Evolutionary conservation across 2,329 filamentous ascomycete genomes (phyloP).

Genomic region (Cladosporium halotolerans): DNA sequence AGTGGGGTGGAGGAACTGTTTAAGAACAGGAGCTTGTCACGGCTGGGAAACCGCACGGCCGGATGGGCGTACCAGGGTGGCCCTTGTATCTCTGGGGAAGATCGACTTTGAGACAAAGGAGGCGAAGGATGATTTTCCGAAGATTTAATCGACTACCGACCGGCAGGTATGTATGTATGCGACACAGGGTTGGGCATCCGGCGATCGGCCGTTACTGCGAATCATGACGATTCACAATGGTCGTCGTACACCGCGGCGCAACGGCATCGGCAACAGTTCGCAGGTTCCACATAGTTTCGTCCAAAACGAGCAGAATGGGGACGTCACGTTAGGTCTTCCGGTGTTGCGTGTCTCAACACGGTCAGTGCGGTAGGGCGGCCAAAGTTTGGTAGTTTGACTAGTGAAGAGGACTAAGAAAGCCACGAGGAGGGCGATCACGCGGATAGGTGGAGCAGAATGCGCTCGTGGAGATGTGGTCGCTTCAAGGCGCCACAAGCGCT

Average conservation of each 20-base stretch:
- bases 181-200: no score
- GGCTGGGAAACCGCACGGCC: not conserved
- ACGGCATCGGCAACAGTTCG: not conserved
- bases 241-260: not conserved
- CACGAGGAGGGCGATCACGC: not conserved
- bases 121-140: no score
- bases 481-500: not conserved
- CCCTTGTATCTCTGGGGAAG: constrained; percentile 6
- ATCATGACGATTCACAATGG: no score
- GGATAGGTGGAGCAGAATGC: no score
- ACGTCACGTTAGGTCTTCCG: not conserved
- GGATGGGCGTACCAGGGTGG: not conserved
- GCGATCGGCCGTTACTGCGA: no score
- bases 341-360: constrained; percentile 1
- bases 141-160: no score
- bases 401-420: not conserved
- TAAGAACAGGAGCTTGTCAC: not conserved
- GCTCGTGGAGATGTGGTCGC: no score
- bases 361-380: not conserved
- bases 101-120: no score
- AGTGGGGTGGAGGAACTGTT: not conserved
- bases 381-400: not conserved
- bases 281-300: not conserved
- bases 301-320: not conserved
- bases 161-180: no score